A percentile compares a stretch with the other conserved stretches of the same genome.
Conservation (phyloP, 78 protist genomes). For the Cavenderia fasciculata region DNA sequence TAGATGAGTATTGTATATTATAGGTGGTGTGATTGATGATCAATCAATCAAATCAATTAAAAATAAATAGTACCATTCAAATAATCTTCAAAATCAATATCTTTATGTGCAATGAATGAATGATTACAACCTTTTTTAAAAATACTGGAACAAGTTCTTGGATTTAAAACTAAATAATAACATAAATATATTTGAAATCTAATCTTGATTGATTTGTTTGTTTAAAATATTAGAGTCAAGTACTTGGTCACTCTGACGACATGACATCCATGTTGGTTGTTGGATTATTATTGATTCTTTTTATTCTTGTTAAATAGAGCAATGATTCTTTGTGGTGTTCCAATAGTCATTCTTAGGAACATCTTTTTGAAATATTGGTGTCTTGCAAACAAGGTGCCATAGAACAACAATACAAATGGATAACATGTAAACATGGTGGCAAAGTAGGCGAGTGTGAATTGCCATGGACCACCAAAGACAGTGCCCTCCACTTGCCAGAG, state of each 20-base stretch:
- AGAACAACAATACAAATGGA: slow-evolving; percentile 42
- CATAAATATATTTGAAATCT: no score
- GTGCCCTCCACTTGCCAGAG: slow-evolving; percentile 39
- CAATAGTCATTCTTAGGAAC: slow-evolving; percentile 27
- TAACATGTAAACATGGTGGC: slow-evolving; percentile 51
- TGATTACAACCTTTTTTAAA: no score
- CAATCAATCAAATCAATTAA: no score
- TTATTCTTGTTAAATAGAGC: neutral
- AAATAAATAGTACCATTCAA: slow-evolving; percentile 11
- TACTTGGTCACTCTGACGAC: no score
- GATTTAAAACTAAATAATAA: no score
- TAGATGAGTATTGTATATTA: neutral
- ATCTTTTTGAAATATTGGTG: slow-evolving; percentile 44
- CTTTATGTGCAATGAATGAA: no score
- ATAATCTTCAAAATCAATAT: slow-evolving; percentile 58
- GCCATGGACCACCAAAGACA: slow-evolving; percentile 32
- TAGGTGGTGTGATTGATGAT: no score
- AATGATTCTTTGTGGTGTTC: slow-evolving; percentile 7
- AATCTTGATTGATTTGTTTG: no score
- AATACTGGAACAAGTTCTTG: no score
- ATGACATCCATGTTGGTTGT: neutral
- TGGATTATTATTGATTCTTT: slow-evolving; percentile 8
- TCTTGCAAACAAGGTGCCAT: slow-evolving; percentile 61
- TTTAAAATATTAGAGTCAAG: no score
- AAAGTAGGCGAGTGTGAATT: slow-evolving; percentile 18